A percentile compares a stretch with the other conserved stretches of the same genome.
Evolutionary conservation across 108 stramenopile genomes (phyloP).

Genomic region (Skeletonema menzelii): DNA sequence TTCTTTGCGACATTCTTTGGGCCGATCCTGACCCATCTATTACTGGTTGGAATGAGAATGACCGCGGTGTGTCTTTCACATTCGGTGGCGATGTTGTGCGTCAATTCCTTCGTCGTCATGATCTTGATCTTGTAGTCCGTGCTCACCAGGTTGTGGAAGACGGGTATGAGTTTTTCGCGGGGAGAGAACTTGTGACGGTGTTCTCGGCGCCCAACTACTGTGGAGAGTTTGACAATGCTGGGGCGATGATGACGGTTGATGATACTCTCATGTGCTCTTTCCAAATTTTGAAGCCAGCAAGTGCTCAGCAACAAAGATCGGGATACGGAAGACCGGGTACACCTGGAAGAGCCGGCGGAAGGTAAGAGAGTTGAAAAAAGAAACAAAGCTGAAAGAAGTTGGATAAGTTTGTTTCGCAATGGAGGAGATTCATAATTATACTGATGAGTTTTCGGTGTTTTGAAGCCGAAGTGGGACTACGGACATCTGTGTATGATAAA

Average conservation of each 20-base stretch:
- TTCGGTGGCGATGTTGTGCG: slow-evolving; percentile 99
- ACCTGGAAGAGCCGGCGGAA: slow-evolving; percentile 61
- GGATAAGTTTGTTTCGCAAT: not conserved
- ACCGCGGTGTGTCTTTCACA: slow-evolving; percentile 99
- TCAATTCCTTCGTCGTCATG: slow-evolving; percentile 96
- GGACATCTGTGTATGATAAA: not conserved
- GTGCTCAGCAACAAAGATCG: slow-evolving; percentile 81
- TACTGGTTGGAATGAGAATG: slow-evolving; percentile 99
- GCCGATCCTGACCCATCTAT: slow-evolving; percentile 96
- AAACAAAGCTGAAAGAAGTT: not conserved
- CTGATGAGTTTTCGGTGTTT: not conserved
- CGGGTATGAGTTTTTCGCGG: slow-evolving; percentile 99
- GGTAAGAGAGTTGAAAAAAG: slow-evolving; percentile 31
- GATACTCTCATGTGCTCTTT: slow-evolving; percentile 97
- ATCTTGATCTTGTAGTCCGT: slow-evolving; percentile 97
- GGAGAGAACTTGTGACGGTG: slow-evolving; percentile 96
- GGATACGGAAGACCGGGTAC: slow-evolving; percentile 68
- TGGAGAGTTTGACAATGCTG: slow-evolving; percentile 99
- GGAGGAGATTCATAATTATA: not conserved
- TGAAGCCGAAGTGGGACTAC: not conserved
- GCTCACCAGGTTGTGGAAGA: slow-evolving; percentile 99
- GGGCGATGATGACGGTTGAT: slow-evolving; percentile 98
- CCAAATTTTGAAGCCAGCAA: slow-evolving; percentile 93
- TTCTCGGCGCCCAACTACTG: slow-evolving; percentile 99
- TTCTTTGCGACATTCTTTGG: slow-evolving; percentile 99